phyloP scores from a whole-genome alignment of 1,284 basidiomycete genomes.

The Malassezia slooffiae region DNA sequence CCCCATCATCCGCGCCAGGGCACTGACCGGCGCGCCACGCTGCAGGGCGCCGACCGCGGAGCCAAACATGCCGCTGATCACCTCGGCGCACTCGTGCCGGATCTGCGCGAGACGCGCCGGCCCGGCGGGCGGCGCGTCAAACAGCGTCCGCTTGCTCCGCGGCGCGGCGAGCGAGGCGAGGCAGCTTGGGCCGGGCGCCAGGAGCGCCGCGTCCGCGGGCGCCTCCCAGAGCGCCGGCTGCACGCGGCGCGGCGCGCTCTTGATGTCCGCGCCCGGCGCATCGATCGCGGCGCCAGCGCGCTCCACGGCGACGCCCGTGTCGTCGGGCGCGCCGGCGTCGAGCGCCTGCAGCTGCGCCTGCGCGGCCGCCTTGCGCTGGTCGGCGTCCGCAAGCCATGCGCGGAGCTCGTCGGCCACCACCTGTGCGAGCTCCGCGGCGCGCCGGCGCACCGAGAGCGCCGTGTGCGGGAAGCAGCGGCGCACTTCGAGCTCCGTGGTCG shows the following conservation, averaged over 20 bases:
- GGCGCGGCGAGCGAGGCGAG: background rate
- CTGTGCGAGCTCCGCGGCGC: slow-evolving; percentile 24
- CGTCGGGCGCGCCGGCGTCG: background rate
- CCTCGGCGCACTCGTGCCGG: slow-evolving; percentile 5
- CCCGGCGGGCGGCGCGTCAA: slow-evolving; percentile 1
- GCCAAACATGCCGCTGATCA: slow-evolving; percentile 4
- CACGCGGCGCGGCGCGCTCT: background rate
- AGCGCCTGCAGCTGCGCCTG: background rate
- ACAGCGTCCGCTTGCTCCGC: slow-evolving; percentile 7
- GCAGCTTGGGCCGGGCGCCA: background rate
- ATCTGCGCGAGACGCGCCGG: slow-evolving; percentile 1
- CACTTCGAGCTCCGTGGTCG: slow-evolving; percentile 19
- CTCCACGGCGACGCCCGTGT: slow-evolving; percentile 12
- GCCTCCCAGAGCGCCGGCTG: background rate
- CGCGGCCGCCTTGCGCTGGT: slow-evolving; percentile 1
- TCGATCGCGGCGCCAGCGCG: background rate
- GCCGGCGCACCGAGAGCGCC: slow-evolving; percentile 19
- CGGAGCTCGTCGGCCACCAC: slow-evolving; percentile 21
- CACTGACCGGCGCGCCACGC: too few species aligned
- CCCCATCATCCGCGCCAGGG: too few species aligned
- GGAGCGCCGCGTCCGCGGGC: background rate
- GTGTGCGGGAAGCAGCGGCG: slow-evolving; percentile 22
- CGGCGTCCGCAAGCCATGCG: slow-evolving; percentile 15
- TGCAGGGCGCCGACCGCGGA: background rate
- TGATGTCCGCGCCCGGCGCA: background rate